Base-by-base conservation (phyloP, 2,329 filamentous ascomycete genomes). In the Epichloe scottii region DNA sequence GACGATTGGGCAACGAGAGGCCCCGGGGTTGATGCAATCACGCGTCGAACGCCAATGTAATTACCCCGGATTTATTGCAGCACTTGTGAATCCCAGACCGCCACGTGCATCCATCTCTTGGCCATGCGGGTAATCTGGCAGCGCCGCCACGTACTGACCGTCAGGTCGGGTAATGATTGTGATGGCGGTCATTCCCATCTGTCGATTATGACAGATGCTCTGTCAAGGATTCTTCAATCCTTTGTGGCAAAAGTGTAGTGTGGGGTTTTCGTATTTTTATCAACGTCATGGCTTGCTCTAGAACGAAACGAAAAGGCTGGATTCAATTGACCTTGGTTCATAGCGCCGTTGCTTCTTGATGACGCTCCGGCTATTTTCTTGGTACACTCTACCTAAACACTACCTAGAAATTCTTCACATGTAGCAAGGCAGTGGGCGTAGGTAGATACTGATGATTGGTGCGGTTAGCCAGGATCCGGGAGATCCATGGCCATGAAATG, bases 361-460 rank as follows among this genome's bases (percentile, higher is more conserved):
- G 56, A 46, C 17, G 49, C 58, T 56, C 49, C 26, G 46, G 51
- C 51, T 53, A 41, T 44, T 62, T 19, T 35, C 40, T 51, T 53
- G 57, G 56, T 63, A 64, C 60, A 62, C 51, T 63, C 57, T 61
- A 62, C 52, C 62, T 57, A 54, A 57, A 60, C 49, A 61, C 58
- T 61, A 56, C 60, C 60, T 54, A 50, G 43, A 56, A 26, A 51
- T 48, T 17, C 17, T 21, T n/a, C 14, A 48, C 34, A 26, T 26
- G 48, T 26, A 50, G 54, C 55, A 52, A 53, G 54, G 40, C 37
- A 37, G 43, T 34, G 26, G 33, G 33, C 21, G 45, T 38, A 15
- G 46, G 30, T 50, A 51, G 44, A 51, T 43, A 49, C 41, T 30
- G 47, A 37, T 34, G 33, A 7, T 50, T 53, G 26, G 33, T 44